These are phyloP conservation scores for Hygrocybe punicea DNA, from an alignment of 768 basidiomycete species.

Conservation along the genomic window DNA sequence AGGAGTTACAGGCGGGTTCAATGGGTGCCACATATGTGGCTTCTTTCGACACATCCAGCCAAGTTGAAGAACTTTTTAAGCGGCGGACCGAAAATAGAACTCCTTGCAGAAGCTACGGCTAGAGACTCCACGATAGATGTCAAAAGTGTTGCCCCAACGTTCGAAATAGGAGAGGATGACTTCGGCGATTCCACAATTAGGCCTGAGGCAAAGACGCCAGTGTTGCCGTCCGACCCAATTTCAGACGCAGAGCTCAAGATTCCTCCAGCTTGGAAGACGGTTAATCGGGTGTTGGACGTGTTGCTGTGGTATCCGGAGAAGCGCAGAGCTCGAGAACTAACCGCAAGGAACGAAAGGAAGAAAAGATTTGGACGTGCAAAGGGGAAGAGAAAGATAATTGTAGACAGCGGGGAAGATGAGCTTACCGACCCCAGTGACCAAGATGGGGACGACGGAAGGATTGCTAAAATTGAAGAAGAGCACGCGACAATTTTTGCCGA, in stretches of 20 bases:
- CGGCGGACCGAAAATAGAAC: slow-evolving; percentile 63
- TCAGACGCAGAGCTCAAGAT: slow-evolving; percentile 73
- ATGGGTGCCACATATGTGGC: slow-evolving; percentile 95
- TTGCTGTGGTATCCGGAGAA: slow-evolving; percentile 53
- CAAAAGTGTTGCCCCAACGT: slow-evolving; percentile 29
- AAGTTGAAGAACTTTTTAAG: slow-evolving; percentile 77
- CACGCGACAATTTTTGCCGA: slow-evolving; percentile 45
- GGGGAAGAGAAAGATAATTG: slow-evolving; percentile 20
- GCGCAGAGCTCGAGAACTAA: slow-evolving; percentile 22
- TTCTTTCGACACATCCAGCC: slow-evolving; percentile 58
- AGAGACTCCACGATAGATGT: slow-evolving; percentile 32
- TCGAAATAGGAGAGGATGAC: slow-evolving; percentile 42
- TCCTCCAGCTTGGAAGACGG: slow-evolving; percentile 77
- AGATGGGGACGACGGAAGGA: slow-evolving; percentile 25
- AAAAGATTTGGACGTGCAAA: slow-evolving; percentile 17
- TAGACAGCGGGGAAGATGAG: slow-evolving; percentile 31
- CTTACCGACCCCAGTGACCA: not conserved
- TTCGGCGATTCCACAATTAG: slow-evolving; percentile 36
- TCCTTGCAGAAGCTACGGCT: slow-evolving; percentile 49
- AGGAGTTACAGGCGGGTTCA: slow-evolving; percentile 73
- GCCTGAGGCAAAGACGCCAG: slow-evolving; percentile 24
- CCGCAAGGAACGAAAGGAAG: slow-evolving; percentile 11
- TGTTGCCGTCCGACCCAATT: slow-evolving; percentile 40
- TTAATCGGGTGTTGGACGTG: slow-evolving; percentile 89
- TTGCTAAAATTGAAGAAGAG: slow-evolving; percentile 24